Base-by-base conservation (phyloP, 2,329 filamentous ascomycete species). In the Curvularia hawaiiensis region DNA sequence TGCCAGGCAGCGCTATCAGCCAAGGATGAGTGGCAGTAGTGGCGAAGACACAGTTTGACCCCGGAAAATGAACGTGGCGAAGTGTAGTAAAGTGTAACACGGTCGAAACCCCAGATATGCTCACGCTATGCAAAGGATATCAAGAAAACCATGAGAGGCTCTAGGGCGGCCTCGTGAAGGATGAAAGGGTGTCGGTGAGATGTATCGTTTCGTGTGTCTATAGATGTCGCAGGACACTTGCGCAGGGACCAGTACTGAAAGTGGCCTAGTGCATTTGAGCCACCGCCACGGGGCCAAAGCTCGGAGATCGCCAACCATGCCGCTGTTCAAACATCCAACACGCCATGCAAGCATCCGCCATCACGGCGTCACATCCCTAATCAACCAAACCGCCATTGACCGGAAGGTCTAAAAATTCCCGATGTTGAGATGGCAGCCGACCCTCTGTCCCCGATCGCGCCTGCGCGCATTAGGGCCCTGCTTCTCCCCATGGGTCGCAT, bases 401-500 rank as follows among this genome's bases (percentile, higher is more conserved):
- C 66, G 50, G n/a, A 49, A 41, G 57, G 63, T 68, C 63, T 53
- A 26, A 46, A 41, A 47, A 50, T 62, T 63, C 60, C 75, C 73
- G 68, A 82, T 82, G 80, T 78, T 83, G 89, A 79, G 75, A 96
- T 96, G 92, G 89, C 86, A 80, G 84, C 90, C 79, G 94, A 97
- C 82, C 88, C 91, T 78, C 86, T 97, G 77, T 90, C 93, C 76
- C 92, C 94, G 78, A 66, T 70, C 81, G 90, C 93, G 78, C 92
- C 92, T 75, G 94, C 92, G 80, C 90, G 91, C 84, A 87, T 98
- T 74, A 90, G 91, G 80, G 91, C 90, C 62, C 85, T 97, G 68
- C 85, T 97, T 58, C 82, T 98, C 60, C 95, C 95, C 53, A 83
- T 96, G 65, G 94, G 94, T 52, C 89, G 86, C 73, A 95, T 98